phyloP scores from a whole-genome alignment of 1,139 yeast genomes.

The Scheffersomyces titani region DNA sequence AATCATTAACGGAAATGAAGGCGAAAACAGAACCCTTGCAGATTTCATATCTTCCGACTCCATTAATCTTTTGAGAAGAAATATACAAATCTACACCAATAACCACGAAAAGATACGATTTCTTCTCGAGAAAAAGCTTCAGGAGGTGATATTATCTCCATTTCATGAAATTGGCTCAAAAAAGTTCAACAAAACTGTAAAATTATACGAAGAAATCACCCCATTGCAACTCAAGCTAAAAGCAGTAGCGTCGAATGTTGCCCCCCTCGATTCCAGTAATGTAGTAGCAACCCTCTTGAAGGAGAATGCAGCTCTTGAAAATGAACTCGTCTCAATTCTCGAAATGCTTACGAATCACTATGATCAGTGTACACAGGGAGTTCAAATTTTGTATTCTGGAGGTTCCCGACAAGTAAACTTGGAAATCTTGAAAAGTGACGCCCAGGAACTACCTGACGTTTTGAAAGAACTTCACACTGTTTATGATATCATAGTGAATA shows the following conservation, averaged over 20 bases:
- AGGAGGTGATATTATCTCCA: slow-evolving; percentile 16
- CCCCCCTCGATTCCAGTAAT: slow-evolving; percentile 16
- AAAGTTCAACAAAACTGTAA: slow-evolving; percentile 16
- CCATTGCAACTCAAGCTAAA: slow-evolving; percentile 20
- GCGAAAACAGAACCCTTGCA: slow-evolving; percentile 11
- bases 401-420: slow-evolving; percentile 22
- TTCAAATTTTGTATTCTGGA: slow-evolving; percentile 15
- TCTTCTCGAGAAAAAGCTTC: slow-evolving; percentile 20
- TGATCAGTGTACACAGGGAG: slow-evolving; percentile 65
- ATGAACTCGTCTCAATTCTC: slow-evolving; percentile 68
- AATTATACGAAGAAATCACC: slow-evolving; percentile 22
- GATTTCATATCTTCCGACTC: slow-evolving; percentile 42
- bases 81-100: slow-evolving; percentile 28
- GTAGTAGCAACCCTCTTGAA: slow-evolving; percentile 14
- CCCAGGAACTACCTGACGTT: slow-evolving; percentile 27
- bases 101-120: slow-evolving; percentile 27
- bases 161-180: slow-evolving; percentile 14
- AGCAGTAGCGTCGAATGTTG: slow-evolving; percentile 5
- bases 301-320: slow-evolving; percentile 58
- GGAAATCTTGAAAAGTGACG: slow-evolving; percentile 35
- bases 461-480: slow-evolving; percentile 26
- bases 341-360: slow-evolving; percentile 79
- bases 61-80: slow-evolving; percentile 24
- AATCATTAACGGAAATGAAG: slow-evolving; percentile 1
- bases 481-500: slow-evolving; percentile 38